phyloP scores from a whole-genome alignment of 2,329 filamentous ascomycete genomes.

The Penicillium decumbens region DNA sequence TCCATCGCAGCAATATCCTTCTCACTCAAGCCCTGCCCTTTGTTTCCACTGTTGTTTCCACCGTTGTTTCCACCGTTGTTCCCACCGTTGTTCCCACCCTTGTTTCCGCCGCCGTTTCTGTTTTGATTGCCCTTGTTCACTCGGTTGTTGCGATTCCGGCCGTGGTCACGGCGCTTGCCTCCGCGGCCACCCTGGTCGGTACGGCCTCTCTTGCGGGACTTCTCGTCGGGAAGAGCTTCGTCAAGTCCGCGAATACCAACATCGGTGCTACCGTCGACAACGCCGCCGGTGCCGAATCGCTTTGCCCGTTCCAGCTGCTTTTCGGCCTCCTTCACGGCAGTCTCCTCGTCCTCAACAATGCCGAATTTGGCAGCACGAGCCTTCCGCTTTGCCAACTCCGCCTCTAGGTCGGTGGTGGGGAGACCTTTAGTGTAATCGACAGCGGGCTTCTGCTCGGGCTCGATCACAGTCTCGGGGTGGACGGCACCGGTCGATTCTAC shows the following conservation, averaged over 20 bases:
- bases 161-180: slow-evolving; percentile 41
- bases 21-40: slow-evolving; percentile 30
- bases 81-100: slow-evolving; percentile 16
- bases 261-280: slow-evolving; percentile 10
- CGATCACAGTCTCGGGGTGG: slow-evolving; percentile 11
- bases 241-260: slow-evolving; percentile 42
- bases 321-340: slow-evolving; percentile 39
- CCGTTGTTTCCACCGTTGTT: slow-evolving; percentile 13
- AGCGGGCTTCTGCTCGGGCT: slow-evolving; percentile 31
- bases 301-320: slow-evolving; percentile 46
- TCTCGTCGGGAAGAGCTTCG: slow-evolving; percentile 43
- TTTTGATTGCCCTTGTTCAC: slow-evolving; percentile 23
- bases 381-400: slow-evolving; percentile 47
- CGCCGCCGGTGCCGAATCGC: slow-evolving; percentile 40
- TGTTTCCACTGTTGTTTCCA: too few relatives aligned
- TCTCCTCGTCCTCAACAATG: slow-evolving; percentile 39
- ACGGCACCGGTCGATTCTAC: slow-evolving; percentile 28
- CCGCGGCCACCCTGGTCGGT: slow-evolving; percentile 39
- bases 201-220: slow-evolving; percentile 40
- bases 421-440: slow-evolving; percentile 42
- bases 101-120: slow-evolving; percentile 15
- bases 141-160: slow-evolving; percentile 31
- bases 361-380: slow-evolving; percentile 49
- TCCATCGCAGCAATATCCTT: slow-evolving; percentile 44
- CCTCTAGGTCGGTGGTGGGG: slow-evolving; percentile 43